Evolutionary conservation across 371 early-diverging fungal species (phyloP).

Genomic region (Amoeboaphelidium protococcarum): DNA sequence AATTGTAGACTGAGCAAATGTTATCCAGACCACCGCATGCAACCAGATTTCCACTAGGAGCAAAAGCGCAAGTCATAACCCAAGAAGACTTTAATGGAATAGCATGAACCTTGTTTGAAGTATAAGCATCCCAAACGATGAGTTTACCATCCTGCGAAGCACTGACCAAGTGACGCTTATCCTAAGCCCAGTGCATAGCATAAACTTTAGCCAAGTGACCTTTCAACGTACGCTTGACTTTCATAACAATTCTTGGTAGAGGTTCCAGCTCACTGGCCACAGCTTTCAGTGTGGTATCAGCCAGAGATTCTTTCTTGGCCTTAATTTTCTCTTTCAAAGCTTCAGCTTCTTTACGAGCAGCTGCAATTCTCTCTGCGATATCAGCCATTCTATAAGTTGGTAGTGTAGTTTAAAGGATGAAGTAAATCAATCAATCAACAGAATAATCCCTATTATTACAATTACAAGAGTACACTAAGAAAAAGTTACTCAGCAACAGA

Average conservation of each 20-base stretch:
- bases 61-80: conserved; percentile 98
- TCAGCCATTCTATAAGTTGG: too few relatives aligned
- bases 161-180: conserved; percentile 76
- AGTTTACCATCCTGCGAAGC: conserved; percentile 97
- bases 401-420: too few relatives aligned
- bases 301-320: conserved; percentile 64
- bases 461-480: too few relatives aligned
- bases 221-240: conserved; percentile 78
- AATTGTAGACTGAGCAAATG: conserved; percentile 84
- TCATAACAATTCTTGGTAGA: conserved; percentile 68
- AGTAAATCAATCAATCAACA: too few relatives aligned
- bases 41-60: conserved; percentile 89
- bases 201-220: conserved; percentile 96
- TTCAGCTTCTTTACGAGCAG: conserved; percentile 80
- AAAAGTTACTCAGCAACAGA: too few relatives aligned
- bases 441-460: too few relatives aligned
- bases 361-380: conserved; percentile 64
- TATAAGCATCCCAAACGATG: conserved; percentile 93
- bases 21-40: conserved; percentile 97
- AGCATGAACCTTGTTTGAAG: conserved; percentile 89
- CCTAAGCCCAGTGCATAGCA: conserved; percentile 93
- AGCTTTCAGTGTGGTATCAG: conserved; percentile 21
- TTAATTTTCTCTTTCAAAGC: conserved; percentile 78
- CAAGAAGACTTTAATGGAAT: conserved; percentile 91
- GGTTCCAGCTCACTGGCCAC: conserved; percentile 22